Percentiles rank a stretch among this genome's conserved stretches.
Evolutionary conservation across 2,329 filamentous ascomycete species (phyloP).

Genomic region (Colletotrichum limetticola): DNA sequence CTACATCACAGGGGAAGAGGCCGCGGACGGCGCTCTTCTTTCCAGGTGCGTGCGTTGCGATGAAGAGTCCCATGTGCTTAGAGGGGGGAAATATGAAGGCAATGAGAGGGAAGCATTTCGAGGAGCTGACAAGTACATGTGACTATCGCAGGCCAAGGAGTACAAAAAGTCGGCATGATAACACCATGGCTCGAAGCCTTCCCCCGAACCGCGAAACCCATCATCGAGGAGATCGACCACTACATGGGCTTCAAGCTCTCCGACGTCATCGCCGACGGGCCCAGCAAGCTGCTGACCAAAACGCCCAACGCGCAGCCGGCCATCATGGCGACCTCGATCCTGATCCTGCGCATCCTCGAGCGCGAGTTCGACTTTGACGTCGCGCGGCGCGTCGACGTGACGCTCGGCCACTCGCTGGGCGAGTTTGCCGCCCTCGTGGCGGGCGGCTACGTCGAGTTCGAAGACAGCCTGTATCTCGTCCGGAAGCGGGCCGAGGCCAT

Average conservation of each 20-base stretch:
- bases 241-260: conserved; percentile 81
- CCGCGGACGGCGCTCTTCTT: conserved; percentile 70
- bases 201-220: conserved; percentile 77
- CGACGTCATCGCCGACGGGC: conserved; percentile 80
- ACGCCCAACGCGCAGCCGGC: conserved; percentile 93
- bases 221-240: conserved; percentile 87
- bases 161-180: conserved; percentile 90
- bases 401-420: conserved; percentile 89
- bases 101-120: background rate
- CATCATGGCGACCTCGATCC: conserved; percentile 93
- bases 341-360: conserved; percentile 89
- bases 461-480: conserved; percentile 82
- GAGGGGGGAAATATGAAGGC: background rate
- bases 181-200: conserved; percentile 89
- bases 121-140: background rate
- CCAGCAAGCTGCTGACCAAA: conserved; percentile 79
- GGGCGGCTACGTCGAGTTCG: conserved; percentile 81
- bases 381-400: conserved; percentile 78
- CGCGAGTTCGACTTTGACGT: conserved; percentile 83
- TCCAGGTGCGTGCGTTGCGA: conserved; percentile 54
- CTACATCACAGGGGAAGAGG: conserved; percentile 47
- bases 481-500: conserved; percentile 83
- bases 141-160: conserved; percentile 76
- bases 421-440: conserved; percentile 93
- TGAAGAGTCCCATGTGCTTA: background rate